These are phyloP conservation scores for Aspergillus sp. DNA, from an alignment of 2,329 filamentous ascomycete species.

Conservation along the genomic window DNA sequence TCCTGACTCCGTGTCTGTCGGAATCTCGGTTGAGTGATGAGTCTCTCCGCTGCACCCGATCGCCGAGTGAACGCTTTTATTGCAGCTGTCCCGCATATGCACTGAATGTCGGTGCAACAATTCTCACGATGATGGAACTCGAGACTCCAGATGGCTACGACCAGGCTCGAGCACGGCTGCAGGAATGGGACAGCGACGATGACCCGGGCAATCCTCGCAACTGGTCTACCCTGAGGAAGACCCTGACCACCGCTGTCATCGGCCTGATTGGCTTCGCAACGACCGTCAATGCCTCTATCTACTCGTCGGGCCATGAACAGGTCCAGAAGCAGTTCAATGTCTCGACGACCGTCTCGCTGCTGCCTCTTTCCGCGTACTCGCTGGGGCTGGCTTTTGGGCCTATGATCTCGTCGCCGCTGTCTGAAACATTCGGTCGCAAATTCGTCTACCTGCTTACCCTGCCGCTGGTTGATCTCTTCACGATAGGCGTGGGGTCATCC, in stretches of 20 bases:
- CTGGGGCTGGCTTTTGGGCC: constrained; percentile 71
- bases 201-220: constrained; percentile 16
- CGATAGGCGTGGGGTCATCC: constrained; percentile 42
- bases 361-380: constrained; percentile 70
- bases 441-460: constrained; percentile 69
- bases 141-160: background rate
- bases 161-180: background rate
- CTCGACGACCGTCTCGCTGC: constrained; percentile 37
- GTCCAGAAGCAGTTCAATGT: constrained; percentile 49
- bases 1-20: too few species aligned
- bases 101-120: too few species aligned
- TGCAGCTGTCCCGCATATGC: too few species aligned
- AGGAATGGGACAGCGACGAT: constrained; percentile 9
- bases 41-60: too few species aligned
- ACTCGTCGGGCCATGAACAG: constrained; percentile 48
- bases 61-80: too few species aligned
- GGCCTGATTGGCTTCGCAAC: constrained; percentile 19
- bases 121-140: background rate
- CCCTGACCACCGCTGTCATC: constrained; percentile 11
- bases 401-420: constrained; percentile 70
- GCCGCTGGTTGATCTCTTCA: constrained; percentile 59
- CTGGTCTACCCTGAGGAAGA: constrained; percentile 17
- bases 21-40: too few species aligned
- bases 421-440: constrained; percentile 68
- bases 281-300: constrained; percentile 33